A percentile compares a stretch with the other conserved stretches of the same genome.
These are phyloP conservation scores for Verticillium klebahnii DNA, from an alignment of 2,329 filamentous ascomycete genomes.

Conservation along the genomic window DNA sequence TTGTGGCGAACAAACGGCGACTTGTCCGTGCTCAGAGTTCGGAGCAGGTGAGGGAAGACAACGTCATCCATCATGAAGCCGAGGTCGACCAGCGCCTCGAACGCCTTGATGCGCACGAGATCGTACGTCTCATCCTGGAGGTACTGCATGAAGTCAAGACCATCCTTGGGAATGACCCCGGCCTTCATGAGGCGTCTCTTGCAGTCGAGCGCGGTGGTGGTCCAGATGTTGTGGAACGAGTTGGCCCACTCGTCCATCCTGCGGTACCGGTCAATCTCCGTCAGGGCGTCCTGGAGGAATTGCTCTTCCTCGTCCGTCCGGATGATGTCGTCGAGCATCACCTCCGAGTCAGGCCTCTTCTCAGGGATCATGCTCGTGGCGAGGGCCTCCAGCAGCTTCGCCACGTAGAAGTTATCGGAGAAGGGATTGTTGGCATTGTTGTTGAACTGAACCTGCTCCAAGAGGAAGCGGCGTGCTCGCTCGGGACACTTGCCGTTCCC, in stretches of 20 bases:
- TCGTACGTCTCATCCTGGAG: conserved; percentile 60
- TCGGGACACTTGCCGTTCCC: conserved; percentile 71
- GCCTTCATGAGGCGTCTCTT: conserved; percentile 61
- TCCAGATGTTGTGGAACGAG: conserved; percentile 65
- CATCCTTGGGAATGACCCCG: conserved; percentile 49
- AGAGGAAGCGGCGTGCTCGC: conserved; percentile 74
- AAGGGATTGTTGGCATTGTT: conserved; percentile 88
- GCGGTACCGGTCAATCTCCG: conserved; percentile 62
- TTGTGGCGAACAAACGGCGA: conserved; percentile 59
- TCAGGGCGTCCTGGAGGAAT: conserved; percentile 49
- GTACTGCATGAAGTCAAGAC: conserved; percentile 58
- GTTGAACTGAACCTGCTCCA: conserved; percentile 88
- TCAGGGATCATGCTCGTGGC: conserved; percentile 53
- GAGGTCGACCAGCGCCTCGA: conserved; percentile 60
- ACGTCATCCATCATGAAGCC: conserved; percentile 51
- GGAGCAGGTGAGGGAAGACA: conserved; percentile 53
- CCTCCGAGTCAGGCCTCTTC: conserved; percentile 24
- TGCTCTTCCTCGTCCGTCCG: conserved; percentile 39
- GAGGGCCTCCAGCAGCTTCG: conserved; percentile 65
- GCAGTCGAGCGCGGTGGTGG: conserved; percentile 56
- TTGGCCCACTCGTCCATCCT: conserved; percentile 65
- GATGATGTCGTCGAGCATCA: conserved; percentile 23
- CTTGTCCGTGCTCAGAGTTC: conserved; percentile 54
- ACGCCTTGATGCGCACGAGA: conserved; percentile 61
- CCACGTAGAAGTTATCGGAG: conserved; percentile 87